These are phyloP conservation scores for Aspergillus tubingensis DNA, from an alignment of 2,329 filamentous ascomycete genomes.

Conservation along the genomic window DNA sequence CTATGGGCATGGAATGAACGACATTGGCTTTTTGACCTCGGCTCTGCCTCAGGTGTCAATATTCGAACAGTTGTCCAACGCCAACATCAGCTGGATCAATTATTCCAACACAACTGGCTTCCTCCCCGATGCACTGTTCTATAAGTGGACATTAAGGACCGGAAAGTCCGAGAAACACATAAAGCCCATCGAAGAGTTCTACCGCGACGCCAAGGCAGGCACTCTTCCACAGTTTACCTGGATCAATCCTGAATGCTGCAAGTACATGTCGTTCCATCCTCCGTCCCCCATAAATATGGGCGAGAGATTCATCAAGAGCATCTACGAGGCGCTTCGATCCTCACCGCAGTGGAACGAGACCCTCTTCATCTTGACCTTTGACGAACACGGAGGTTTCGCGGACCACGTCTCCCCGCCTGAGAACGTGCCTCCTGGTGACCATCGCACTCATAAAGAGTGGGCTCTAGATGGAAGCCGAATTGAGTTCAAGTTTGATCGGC, in stretches of 20 bases:
- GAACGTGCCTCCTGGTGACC: conserved; percentile 42
- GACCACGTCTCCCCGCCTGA: conserved; percentile 50
- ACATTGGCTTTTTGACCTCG: conserved; percentile 36
- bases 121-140: conserved; percentile 49
- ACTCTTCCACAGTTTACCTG: conserved; percentile 50
- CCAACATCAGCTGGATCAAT: conserved; percentile 49
- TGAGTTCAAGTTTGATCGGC: conserved; percentile 45
- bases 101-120: conserved; percentile 50
- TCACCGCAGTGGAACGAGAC: conserved; percentile 52
- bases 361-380: conserved; percentile 51
- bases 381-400: conserved; percentile 52
- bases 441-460: conserved; percentile 34
- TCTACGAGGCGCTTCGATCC: conserved; percentile 49
- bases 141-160: conserved; percentile 43
- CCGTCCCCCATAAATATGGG: conserved; percentile 48
- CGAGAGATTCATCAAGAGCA: conserved; percentile 49
- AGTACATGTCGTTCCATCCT: conserved; percentile 52
- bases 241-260: conserved; percentile 55
- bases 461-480: conserved; percentile 39
- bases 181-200: conserved; percentile 46
- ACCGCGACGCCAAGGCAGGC: conserved; percentile 48
- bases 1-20: conserved; percentile 42
- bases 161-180: conserved; percentile 39
- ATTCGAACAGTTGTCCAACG: conserved; percentile 45
- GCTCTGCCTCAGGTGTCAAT: conserved; percentile 42